A percentile compares a stretch with the other conserved stretches of the same genome.
Evolutionary conservation across 2,329 filamentous ascomycete species (phyloP).

Genomic region (Phaeosphaeriaceae sp.): DNA sequence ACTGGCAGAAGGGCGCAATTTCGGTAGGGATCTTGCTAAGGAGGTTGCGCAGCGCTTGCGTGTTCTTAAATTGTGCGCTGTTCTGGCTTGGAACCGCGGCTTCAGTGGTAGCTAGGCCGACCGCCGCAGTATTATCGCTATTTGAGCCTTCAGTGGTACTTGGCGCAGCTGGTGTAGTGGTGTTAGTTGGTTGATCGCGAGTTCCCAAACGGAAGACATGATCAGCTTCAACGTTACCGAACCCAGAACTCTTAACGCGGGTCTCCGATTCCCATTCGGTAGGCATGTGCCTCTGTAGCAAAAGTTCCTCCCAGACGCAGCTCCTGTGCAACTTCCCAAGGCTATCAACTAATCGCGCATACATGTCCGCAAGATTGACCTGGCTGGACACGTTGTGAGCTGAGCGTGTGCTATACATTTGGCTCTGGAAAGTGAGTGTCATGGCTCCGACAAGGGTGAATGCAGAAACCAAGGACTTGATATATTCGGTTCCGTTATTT

Average conservation of each 20-base stretch:
- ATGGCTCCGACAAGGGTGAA: conserved; percentile 79
- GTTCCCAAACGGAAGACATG: conserved; percentile 46
- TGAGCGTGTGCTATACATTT: conserved; percentile 68
- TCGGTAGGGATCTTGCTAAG: conserved; percentile 79
- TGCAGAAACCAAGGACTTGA: conserved; percentile 78
- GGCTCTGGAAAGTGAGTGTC: conserved; percentile 72
- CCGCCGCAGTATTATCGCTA: conserved; percentile 17
- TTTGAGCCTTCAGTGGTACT: conserved; percentile 20
- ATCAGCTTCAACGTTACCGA: conserved; percentile 49
- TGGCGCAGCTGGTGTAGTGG: not conserved
- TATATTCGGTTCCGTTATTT: conserved; percentile 73
- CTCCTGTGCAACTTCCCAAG: conserved; percentile 80
- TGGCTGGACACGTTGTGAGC: conserved; percentile 70
- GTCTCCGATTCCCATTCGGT: conserved; percentile 65
- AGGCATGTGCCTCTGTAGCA: conserved; percentile 75
- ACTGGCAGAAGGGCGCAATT: conserved; percentile 85
- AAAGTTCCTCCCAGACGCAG: conserved; percentile 84
- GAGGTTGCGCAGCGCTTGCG: conserved; percentile 75
- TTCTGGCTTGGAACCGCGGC: conserved; percentile 27
- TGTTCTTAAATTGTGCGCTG: conserved; percentile 71
- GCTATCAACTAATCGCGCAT: conserved; percentile 73
- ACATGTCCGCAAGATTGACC: conserved; percentile 86
- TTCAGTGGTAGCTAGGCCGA: conserved; percentile 11
- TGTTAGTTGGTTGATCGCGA: conserved; percentile 22
- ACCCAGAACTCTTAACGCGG: conserved; percentile 49